Conservation (phyloP, 306 rosid species). For the Cotoneaster glaucophyllus region DNA sequence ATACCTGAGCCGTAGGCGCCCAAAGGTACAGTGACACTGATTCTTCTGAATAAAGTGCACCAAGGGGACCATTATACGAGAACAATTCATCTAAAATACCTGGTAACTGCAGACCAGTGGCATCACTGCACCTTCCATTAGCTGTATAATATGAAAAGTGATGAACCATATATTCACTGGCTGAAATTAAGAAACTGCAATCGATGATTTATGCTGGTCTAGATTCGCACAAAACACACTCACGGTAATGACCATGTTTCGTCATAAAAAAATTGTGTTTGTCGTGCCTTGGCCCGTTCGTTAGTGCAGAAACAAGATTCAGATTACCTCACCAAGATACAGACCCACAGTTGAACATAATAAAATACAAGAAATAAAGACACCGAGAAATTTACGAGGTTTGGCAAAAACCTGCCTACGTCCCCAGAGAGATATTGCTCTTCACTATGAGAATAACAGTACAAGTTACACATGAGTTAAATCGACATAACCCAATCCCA, state of each 20-base stretch:
- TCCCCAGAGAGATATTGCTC: no score
- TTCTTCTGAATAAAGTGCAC: conserved; percentile 61
- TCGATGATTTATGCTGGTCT: neutral
- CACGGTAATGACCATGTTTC: neutral
- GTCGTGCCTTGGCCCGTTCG: no score
- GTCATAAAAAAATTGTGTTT: neutral
- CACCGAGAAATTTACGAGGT: no score
- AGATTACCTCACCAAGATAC: no score
- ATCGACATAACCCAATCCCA: no score
- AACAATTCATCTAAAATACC: conserved; percentile 87
- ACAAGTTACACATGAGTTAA: no score
- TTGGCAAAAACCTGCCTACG: no score
- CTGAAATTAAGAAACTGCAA: neutral
- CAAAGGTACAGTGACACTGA: conserved; percentile 75
- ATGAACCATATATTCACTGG: neutral
- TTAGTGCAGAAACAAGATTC: no score
- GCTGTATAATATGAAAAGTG: conserved; percentile 42
- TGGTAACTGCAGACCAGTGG: conserved; percentile 87
- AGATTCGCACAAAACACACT: neutral
- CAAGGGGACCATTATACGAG: conserved; percentile 78
- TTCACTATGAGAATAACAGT: no score
- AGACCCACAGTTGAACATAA: no score
- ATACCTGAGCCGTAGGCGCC: conserved; percentile 98
- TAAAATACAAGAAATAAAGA: no score
- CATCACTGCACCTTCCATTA: conserved; percentile 50